phyloP scores from a whole-genome alignment of 176 grass and related monocot species.

The Chrysopogon serrulatus region DNA sequence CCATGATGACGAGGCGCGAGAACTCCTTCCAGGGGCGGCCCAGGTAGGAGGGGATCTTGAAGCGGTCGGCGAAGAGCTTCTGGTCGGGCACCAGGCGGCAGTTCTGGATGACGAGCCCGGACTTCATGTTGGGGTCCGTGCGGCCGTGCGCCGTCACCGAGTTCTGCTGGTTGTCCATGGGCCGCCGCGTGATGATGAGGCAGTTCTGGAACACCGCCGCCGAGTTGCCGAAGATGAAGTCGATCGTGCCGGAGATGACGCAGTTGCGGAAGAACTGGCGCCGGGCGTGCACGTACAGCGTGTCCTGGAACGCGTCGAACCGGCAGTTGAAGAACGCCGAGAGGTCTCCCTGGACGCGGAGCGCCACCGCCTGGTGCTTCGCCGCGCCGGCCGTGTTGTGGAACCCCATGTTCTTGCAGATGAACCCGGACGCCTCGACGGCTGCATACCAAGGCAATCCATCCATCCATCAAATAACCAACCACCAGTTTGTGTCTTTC shows the following conservation, averaged over 20 bases:
- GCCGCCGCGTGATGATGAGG: slow-evolving; percentile 59
- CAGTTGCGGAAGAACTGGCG: slow-evolving; percentile 89
- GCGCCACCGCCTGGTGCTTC: slow-evolving; percentile 75
- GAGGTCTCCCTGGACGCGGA: slow-evolving; percentile 55
- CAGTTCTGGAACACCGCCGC: slow-evolving; percentile 80
- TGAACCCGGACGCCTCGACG: slow-evolving; percentile 46
- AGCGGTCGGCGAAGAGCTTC: slow-evolving; percentile 43
- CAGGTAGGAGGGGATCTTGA: slow-evolving; percentile 67
- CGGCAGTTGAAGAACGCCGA: slow-evolving; percentile 63
- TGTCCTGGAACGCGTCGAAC: slow-evolving; percentile 89
- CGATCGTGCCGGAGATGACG: slow-evolving; percentile 75
- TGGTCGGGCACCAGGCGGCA: slow-evolving; percentile 62
- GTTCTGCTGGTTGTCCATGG: slow-evolving; percentile 75
- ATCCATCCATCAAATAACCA: too few species aligned
- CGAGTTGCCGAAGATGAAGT: slow-evolving; percentile 92
- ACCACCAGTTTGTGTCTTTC: too few species aligned
- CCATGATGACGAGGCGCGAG: slow-evolving; percentile 65
- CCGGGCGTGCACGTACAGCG: slow-evolving; percentile 54
- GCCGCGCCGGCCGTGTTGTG: slow-evolving; percentile 80
- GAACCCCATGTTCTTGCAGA: slow-evolving; percentile 95
- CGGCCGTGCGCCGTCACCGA: slow-evolving; percentile 73
- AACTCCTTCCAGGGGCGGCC: slow-evolving; percentile 69
- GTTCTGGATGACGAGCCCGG: slow-evolving; percentile 84
- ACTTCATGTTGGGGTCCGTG: slow-evolving; percentile 64
- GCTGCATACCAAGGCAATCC: slow-evolving; percentile 38